Evolutionary conservation across 139 green algal species (phyloP).

Genomic region (Desmodesmus armatus): DNA sequence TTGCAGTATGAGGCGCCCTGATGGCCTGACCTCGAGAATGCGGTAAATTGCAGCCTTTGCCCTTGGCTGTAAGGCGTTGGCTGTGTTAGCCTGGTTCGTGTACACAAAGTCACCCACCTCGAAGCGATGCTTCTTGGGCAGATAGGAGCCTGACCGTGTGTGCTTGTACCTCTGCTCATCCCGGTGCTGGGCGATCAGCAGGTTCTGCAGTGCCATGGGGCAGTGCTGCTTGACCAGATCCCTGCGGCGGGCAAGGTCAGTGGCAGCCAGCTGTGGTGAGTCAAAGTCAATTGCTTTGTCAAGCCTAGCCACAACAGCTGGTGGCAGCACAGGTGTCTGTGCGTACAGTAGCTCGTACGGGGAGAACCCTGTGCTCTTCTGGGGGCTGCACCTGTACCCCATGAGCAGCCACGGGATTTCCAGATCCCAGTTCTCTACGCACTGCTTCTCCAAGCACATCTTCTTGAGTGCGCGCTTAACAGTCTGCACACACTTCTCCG

Average conservation of each 20-base stretch:
- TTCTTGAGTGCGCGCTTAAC: background rate
- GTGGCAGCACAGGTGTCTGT: conserved; percentile 12
- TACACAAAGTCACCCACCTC: conserved; percentile 49
- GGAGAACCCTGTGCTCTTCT: background rate
- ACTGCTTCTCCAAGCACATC: background rate
- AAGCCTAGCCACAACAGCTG: background rate
- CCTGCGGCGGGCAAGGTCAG: background rate
- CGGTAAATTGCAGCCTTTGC: conserved; percentile 7
- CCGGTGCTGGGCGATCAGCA: conserved; percentile 50
- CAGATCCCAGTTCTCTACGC: background rate
- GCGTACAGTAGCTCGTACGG: conserved; percentile 46
- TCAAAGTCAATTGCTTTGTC: conserved; percentile 16
- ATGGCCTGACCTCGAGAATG: conserved; percentile 6
- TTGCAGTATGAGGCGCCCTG: conserved; percentile 18
- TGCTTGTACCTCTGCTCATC: background rate
- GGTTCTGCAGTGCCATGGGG: conserved; percentile 17
- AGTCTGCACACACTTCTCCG: background rate
- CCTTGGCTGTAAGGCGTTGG: background rate
- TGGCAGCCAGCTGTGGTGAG: background rate
- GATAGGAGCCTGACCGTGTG: background rate
- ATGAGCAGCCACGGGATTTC: conserved; percentile 18
- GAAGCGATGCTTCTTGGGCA: background rate
- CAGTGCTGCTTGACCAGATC: background rate
- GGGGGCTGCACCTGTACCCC: background rate
- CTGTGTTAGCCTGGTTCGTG: background rate